Conservation (phyloP, 2,329 filamentous ascomycete genomes). For the Beauveria scarabaeidicola region DNA sequence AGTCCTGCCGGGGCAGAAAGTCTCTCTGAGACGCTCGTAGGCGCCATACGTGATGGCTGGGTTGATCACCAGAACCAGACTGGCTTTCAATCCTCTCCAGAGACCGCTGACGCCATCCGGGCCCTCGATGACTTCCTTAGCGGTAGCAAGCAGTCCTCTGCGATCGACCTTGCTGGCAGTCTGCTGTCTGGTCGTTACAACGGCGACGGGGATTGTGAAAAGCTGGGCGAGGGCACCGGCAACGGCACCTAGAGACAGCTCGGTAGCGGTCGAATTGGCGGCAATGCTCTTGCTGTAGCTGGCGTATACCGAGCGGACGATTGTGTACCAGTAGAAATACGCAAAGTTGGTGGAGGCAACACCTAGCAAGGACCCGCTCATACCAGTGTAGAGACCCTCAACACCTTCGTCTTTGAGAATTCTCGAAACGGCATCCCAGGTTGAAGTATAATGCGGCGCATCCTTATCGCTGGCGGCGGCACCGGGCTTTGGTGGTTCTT, state of each 20-base stretch:
- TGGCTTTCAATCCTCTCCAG: conserved; percentile 94
- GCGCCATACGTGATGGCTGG: conserved; percentile 96
- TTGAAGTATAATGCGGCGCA: conserved; percentile 69
- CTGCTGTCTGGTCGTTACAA: conserved; percentile 92
- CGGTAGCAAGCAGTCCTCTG: conserved; percentile 81
- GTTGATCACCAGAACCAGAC: conserved; percentile 89
- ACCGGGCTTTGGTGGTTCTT: conserved; percentile 57
- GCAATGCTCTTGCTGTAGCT: conserved; percentile 41
- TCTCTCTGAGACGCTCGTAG: conserved; percentile 77
- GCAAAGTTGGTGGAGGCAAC: conserved; percentile 98
- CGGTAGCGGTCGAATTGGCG: conserved; percentile 67
- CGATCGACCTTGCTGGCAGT: conserved; percentile 78
- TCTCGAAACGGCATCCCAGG: conserved; percentile 78
- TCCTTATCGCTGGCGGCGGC: conserved; percentile 38
- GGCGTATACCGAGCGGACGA: conserved; percentile 75
- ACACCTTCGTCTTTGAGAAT: conserved; percentile 77
- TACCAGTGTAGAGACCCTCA: conserved; percentile 77
- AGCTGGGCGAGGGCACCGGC: conserved; percentile 88
- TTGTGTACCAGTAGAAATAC: conserved; percentile 98
- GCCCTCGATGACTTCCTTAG: conserved; percentile 77
- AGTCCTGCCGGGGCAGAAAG: conserved; percentile 68
- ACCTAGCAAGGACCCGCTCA: conserved; percentile 76
- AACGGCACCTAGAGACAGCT: conserved; percentile 76
- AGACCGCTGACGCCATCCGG: conserved; percentile 84
- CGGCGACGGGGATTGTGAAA: conserved; percentile 93